Base-by-base conservation (phyloP, 2,329 filamentous ascomycete species). In the Xylaria sp. region DNA sequence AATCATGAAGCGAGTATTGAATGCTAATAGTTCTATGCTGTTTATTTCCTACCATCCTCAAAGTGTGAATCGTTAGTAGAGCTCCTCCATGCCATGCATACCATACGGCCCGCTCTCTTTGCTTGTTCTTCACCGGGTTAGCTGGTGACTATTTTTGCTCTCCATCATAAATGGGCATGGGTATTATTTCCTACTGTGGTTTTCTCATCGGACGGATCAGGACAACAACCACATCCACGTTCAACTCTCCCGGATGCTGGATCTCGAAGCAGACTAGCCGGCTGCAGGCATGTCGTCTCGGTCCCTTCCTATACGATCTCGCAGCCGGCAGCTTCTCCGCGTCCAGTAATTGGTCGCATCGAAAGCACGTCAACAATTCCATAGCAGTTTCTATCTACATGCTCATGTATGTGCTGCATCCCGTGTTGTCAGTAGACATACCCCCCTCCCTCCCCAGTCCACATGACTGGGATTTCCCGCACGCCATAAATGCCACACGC, bases 1-100 rank as follows among this genome's bases (percentile, higher is more conserved):
- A 48, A 34, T 39, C 47, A 55, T 7, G 55, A 67, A 64, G 56
- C 50, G 60, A 56, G 27, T n/a, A 24, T 51, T 24, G 24, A 42
- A 42, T 63, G 17, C 19, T 27, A 32, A 30, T 39, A 39, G 14
- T 39, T 48, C 53, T 19, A 45, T 32, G 24, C 30, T 27, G 6
- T 36, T 2, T 47, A 36, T 48, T 14, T 17, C 50, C 27, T 17
- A 19, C n/a, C 48, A 45, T 61, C 4, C 14, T 42, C 19, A 9
- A 21, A 11, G 17, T 39, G 54, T 21, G 27, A 54, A 47, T 17
- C 12, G 17, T 34, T 24, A 50, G 34, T 11, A 45, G 14, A 17
- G n/a, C n/a, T 5, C 11, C 39, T 42, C n/a, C n/a, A 11, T 42
- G 3, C 39, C 12, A 45, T 45, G 34, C 34, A 36, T 36, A 36